Evolutionary conservation across 2,329 filamentous ascomycete species (phyloP).

Genomic region (Davidsoniella virescens): DNA sequence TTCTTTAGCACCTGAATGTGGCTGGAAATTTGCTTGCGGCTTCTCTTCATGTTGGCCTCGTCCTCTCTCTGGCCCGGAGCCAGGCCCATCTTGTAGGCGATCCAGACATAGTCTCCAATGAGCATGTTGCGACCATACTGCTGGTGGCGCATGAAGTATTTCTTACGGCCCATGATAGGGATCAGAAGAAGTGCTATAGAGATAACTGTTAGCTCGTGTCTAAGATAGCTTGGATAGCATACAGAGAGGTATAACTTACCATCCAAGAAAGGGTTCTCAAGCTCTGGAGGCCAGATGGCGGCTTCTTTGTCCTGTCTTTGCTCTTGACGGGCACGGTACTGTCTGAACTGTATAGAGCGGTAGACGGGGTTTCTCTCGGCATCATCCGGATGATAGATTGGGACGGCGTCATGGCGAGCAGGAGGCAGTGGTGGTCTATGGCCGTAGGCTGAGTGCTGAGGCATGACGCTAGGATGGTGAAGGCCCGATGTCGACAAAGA

Average conservation of each 20-base stretch:
- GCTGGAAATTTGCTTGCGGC: slow-evolving; percentile 47
- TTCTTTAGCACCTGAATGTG: slow-evolving; percentile 57
- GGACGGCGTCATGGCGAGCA: slow-evolving; percentile 7
- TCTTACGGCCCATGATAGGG: slow-evolving; percentile 48
- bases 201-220: neutral
- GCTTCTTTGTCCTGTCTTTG: slow-evolving; percentile 42
- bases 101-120: slow-evolving; percentile 51
- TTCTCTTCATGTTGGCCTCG: slow-evolving; percentile 29
- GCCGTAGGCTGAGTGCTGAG: slow-evolving; percentile 4
- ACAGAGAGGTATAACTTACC: slow-evolving; percentile 27
- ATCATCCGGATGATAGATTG: slow-evolving; percentile 13
- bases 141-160: slow-evolving; percentile 47
- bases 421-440: slow-evolving; percentile 6
- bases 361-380: slow-evolving; percentile 40
- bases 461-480: neutral
- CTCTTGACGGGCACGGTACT: slow-evolving; percentile 48
- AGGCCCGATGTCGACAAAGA: neutral
- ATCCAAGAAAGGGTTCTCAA: slow-evolving; percentile 52
- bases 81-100: slow-evolving; percentile 30
- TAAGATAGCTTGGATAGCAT: neutral
- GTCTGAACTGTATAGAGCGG: slow-evolving; percentile 44
- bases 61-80: slow-evolving; percentile 30
- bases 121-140: slow-evolving; percentile 54
- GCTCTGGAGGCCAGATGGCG: slow-evolving; percentile 42
- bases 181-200: slow-evolving; percentile 43